These are phyloP conservation scores for Solanum hybrid DNA, from an alignment of 305 asterid genomes.

Conservation along the genomic window DNA sequence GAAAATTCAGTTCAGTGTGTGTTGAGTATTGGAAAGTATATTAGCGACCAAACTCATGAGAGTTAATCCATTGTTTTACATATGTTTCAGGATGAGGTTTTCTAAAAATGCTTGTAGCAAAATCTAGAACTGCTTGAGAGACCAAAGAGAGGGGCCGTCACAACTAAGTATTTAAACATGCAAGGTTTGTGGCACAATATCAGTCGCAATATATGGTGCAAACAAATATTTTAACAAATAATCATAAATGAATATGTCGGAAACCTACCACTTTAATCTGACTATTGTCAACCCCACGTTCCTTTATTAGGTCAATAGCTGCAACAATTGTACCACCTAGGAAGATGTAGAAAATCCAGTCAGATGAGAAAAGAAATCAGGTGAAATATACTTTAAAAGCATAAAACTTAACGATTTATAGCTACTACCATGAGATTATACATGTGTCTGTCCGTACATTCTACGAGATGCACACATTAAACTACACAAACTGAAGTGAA, in stretches of 20 bases:
- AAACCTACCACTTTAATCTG: constrained; percentile 81
- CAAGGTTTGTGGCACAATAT: neutral
- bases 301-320: constrained; percentile 69
- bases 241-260: constrained; percentile 1
- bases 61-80: neutral
- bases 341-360: constrained; percentile 2
- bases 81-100: neutral
- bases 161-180: neutral
- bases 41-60: neutral
- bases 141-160: neutral
- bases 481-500: neutral
- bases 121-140: neutral
- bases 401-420: neutral
- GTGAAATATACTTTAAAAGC: neutral
- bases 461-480: neutral
- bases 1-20: neutral
- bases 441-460: neutral
- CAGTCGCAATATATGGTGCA: neutral
- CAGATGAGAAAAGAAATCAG: neutral
- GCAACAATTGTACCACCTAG: constrained; percentile 90
- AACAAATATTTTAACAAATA: neutral
- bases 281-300: constrained; percentile 67
- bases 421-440: neutral
- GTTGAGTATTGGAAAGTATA: neutral
- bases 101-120: neutral